These are phyloP conservation scores for Talaromyces sp. DNA, from an alignment of 2,329 filamentous ascomycete species.

Conservation along the genomic window DNA sequence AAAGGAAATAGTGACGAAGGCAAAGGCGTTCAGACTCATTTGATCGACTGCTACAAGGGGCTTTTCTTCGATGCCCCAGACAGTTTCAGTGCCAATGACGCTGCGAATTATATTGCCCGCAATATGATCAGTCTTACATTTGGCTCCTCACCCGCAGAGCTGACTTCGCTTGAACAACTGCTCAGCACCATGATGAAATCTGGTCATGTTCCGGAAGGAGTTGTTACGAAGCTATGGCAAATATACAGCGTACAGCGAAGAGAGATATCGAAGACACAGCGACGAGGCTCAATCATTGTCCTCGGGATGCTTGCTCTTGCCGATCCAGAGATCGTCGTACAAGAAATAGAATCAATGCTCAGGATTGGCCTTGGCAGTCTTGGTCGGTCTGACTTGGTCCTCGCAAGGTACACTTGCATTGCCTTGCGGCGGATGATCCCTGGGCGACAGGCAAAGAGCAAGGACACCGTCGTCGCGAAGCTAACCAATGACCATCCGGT, in stretches of 20 bases:
- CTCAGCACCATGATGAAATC: conserved; percentile 97
- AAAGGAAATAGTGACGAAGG: conserved; percentile 99
- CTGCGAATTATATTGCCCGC: conserved; percentile 89
- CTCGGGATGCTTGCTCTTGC: conserved; percentile 94
- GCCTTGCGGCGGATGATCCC: conserved; percentile 88
- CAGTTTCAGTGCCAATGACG: conserved; percentile 79
- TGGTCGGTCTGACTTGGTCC: conserved; percentile 75
- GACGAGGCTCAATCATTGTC: conserved; percentile 90
- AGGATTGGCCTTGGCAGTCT: conserved; percentile 79
- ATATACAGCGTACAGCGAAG: conserved; percentile 92
- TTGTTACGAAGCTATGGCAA: conserved; percentile 92
- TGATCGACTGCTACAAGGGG: conserved; percentile 94
- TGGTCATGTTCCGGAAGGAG: conserved; percentile 76
- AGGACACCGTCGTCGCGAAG: conserved; percentile 60
- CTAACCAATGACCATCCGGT: conserved; percentile 91
- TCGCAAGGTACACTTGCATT: conserved; percentile 94
- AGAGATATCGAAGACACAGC: conserved; percentile 86
- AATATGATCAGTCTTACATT: conserved; percentile 99
- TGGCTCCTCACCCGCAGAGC: conserved; percentile 86
- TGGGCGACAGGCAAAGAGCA: conserved; percentile 73
- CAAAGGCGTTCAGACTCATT: conserved; percentile 92
- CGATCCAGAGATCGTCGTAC: conserved; percentile 85
- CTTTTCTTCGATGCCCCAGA: conserved; percentile 95
- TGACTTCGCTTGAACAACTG: conserved; percentile 92
- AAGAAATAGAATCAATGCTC: conserved; percentile 92